These are phyloP conservation scores for Raffaelea ambrosiae DNA, from an alignment of 2,329 filamentous ascomycete species.

Conservation along the genomic window DNA sequence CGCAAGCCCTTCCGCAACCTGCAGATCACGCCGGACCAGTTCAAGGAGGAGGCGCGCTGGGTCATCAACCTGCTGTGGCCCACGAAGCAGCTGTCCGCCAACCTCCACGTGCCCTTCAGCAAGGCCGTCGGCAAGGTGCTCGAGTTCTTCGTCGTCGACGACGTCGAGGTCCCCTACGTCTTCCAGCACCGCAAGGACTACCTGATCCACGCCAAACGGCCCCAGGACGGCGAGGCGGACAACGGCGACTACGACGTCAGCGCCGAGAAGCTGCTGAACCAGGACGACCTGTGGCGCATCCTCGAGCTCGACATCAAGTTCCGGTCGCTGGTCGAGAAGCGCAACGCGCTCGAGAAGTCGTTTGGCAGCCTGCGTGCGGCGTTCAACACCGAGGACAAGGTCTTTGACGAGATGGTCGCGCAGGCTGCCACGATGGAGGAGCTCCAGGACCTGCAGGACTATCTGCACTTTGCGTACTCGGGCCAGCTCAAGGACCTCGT, in stretches of 20 bases:
- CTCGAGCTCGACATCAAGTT: slow-evolving; percentile 94
- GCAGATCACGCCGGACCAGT: slow-evolving; percentile 72
- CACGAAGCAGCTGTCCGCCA: slow-evolving; percentile 66
- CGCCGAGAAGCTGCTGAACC: slow-evolving; percentile 82
- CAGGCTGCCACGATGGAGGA: slow-evolving; percentile 84
- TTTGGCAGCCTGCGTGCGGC: slow-evolving; percentile 62
- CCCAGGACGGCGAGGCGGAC: slow-evolving; percentile 58
- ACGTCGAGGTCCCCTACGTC: slow-evolving; percentile 93
- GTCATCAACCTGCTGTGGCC: slow-evolving; percentile 85
- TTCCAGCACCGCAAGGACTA: slow-evolving; percentile 98
- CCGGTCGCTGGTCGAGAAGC: slow-evolving; percentile 83
- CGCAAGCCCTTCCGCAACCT: slow-evolving; percentile 81
- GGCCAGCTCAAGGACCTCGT: slow-evolving; percentile 74
- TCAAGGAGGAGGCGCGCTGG: slow-evolving; percentile 85
- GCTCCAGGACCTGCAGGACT: slow-evolving; percentile 92
- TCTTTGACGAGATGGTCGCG: slow-evolving; percentile 75
- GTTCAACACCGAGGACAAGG: slow-evolving; percentile 57
- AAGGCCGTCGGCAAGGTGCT: slow-evolving; percentile 85
- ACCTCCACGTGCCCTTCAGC: slow-evolving; percentile 74
- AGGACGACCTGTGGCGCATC: slow-evolving; percentile 91
- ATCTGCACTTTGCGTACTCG: slow-evolving; percentile 89
- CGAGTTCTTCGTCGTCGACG: slow-evolving; percentile 89
- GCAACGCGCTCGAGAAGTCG: slow-evolving; percentile 72
- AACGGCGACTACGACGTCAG: slow-evolving; percentile 55
- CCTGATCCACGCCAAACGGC: slow-evolving; percentile 77